phyloP scores from a whole-genome alignment of 2,329 filamentous ascomycete species.

The Colletotrichum sublineola region DNA sequence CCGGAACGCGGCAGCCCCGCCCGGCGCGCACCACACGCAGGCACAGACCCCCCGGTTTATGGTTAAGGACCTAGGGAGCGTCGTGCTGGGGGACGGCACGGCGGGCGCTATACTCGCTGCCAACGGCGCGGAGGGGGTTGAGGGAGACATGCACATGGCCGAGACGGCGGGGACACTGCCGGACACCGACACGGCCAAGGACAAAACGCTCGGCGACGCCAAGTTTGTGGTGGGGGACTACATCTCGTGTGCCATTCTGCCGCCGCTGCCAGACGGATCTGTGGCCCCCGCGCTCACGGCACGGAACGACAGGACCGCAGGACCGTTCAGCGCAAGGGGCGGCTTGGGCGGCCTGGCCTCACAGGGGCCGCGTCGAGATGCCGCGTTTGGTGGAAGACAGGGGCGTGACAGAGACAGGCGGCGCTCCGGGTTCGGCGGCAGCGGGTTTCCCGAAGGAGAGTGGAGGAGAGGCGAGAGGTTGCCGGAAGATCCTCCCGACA shows the following conservation, averaged over 20 bases:
- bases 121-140: constrained; percentile 51
- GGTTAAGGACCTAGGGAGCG: constrained; percentile 84
- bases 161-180: constrained; percentile 8
- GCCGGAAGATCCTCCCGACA: constrained; percentile 61
- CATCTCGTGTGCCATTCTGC: constrained; percentile 84
- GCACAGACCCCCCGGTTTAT: constrained; percentile 70
- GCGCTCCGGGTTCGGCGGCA: constrained; percentile 53
- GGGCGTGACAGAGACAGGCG: constrained; percentile 54
- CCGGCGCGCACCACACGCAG: constrained; percentile 54
- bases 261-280: constrained; percentile 79
- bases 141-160: constrained; percentile 43
- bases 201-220: constrained; percentile 81
- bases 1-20: constrained; percentile 46
- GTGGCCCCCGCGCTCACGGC: constrained; percentile 74
- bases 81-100: constrained; percentile 74
- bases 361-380: constrained; percentile 35
- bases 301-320: constrained; percentile 58
- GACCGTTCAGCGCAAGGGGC: constrained; percentile 52
- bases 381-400: constrained; percentile 48
- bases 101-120: constrained; percentile 60
- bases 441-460: constrained; percentile 65
- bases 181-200: constrained; percentile 44
- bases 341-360: constrained; percentile 6
- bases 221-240: constrained; percentile 92
- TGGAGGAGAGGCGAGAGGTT: constrained; percentile 76